A percentile compares a stretch with the other conserved stretches of the same genome.
phyloP scores from a whole-genome alignment of 1,139 yeast species.

The Pichia sp. region DNA sequence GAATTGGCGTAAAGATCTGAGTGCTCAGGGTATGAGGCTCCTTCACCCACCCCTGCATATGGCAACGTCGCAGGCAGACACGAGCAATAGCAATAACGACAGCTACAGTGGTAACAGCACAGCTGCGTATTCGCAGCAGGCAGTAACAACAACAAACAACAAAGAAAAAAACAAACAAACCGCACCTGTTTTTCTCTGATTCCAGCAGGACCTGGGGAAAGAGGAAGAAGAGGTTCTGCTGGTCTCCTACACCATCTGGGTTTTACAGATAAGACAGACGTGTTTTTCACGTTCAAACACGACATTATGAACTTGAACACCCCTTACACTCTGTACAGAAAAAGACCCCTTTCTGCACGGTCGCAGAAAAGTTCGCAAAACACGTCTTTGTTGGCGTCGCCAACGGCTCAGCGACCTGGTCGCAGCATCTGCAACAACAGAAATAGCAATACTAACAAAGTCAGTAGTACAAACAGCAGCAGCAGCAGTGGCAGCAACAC shows the following conservation, averaged over 20 bases:
- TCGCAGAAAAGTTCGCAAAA: not conserved
- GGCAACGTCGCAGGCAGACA: not conserved
- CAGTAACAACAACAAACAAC: not conserved
- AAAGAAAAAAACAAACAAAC: not conserved
- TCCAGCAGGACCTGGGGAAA: not conserved
- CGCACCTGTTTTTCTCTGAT: not conserved
- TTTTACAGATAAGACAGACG: not conserved
- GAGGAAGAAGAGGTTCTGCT: not conserved
- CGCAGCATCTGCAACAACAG: not conserved
- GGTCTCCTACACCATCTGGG: not conserved
- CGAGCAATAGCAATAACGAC: not conserved
- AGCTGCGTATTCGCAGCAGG: slow-evolving; percentile 1
- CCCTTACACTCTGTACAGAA: not conserved
- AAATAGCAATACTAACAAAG: not conserved
- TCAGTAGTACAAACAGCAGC: not conserved
- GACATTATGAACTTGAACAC: not conserved
- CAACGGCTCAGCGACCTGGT: not conserved
- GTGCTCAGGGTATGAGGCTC: not conserved
- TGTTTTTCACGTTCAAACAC: not conserved
- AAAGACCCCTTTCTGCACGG: not conserved
- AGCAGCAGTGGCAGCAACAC: not conserved
- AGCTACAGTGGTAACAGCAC: not conserved
- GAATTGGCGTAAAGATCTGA: not conserved
- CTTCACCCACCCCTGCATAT: not conserved
- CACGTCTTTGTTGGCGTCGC: not conserved